These are phyloP conservation scores for Ophiostoma populinum DNA, from an alignment of 2,329 filamentous ascomycete species.

Conservation along the genomic window DNA sequence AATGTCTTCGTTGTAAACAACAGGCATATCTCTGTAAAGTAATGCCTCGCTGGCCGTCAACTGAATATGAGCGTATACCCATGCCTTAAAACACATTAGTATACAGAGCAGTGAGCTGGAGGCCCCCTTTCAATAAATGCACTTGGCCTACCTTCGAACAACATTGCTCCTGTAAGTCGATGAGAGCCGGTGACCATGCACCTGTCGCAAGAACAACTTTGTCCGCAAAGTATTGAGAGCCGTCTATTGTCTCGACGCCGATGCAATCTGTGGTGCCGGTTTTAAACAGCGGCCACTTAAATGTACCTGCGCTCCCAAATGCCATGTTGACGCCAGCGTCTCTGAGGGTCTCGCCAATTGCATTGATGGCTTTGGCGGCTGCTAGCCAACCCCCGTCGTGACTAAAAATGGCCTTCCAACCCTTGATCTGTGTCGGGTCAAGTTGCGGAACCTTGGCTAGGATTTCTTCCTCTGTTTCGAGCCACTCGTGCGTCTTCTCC, in stretches of 20 bases:
- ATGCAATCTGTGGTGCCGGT: not conserved
- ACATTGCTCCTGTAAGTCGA: not conserved
- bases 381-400: conserved; percentile 1
- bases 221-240: not conserved
- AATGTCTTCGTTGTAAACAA: conserved; percentile 1
- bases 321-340: not conserved
- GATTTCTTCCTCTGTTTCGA: not conserved
- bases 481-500: not conserved
- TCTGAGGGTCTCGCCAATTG: not conserved
- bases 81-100: not conserved
- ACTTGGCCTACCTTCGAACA: not conserved
- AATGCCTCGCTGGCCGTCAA: not conserved
- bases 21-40: not conserved
- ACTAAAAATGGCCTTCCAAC: not conserved
- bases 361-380: not conserved
- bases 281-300: not conserved
- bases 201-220: conserved; percentile 1
- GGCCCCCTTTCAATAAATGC: no score
- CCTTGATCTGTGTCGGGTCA: not conserved
- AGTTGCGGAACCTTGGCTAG: not conserved
- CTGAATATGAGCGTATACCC: conserved; percentile 1
- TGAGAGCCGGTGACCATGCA: not conserved
- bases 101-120: no score
- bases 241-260: not conserved
- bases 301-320: not conserved